phyloP scores from a whole-genome alignment of 495 filamentous ascomycete genomes.

The Astrothelium macrocarpum region DNA sequence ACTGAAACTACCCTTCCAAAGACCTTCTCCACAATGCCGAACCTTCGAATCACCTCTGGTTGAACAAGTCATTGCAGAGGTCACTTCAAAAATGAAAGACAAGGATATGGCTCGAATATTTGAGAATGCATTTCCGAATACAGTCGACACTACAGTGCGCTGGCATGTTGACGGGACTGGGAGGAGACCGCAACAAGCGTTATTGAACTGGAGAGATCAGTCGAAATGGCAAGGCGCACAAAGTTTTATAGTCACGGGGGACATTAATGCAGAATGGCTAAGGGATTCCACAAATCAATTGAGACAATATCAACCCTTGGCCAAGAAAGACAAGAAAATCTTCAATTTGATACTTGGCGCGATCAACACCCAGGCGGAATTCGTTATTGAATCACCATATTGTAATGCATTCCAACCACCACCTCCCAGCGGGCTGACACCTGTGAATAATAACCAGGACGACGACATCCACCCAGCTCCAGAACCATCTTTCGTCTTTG shows the following conservation, averaged over 20 bases:
- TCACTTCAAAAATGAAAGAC: slow-evolving; percentile 70
- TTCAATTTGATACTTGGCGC: slow-evolving; percentile 79
- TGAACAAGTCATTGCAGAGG: slow-evolving; percentile 75
- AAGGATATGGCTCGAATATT: slow-evolving; percentile 88
- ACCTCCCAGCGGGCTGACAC: slow-evolving; percentile 59
- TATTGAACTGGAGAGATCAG: slow-evolving; percentile 4
- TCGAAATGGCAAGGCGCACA: slow-evolving; percentile 69
- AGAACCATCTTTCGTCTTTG: slow-evolving; percentile 76
- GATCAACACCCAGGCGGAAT: slow-evolving; percentile 94
- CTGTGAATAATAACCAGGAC: slow-evolving; percentile 63
- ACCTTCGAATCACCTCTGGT: slow-evolving; percentile 80
- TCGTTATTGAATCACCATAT: slow-evolving; percentile 87
- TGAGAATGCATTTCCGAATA: slow-evolving; percentile 95
- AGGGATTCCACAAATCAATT: slow-evolving; percentile 96
- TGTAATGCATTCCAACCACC: slow-evolving; percentile 98
- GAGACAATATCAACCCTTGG: slow-evolving; percentile 75
- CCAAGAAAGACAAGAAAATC: slow-evolving; percentile 65
- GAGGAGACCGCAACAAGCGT: slow-evolving; percentile 11
- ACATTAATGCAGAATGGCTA: slow-evolving; percentile 97
- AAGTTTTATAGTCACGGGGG: slow-evolving; percentile 95
- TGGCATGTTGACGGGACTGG: slow-evolving; percentile 55
- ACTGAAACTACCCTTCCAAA: slow-evolving; percentile 78
- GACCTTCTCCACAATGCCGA: slow-evolving; percentile 69
- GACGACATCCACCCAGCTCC: slow-evolving; percentile 82
- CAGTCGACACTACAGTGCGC: slow-evolving; percentile 81